Evolutionary conservation across 2,329 filamentous ascomycete genomes (phyloP).

Genomic region (Talaromyces marneffei): DNA sequence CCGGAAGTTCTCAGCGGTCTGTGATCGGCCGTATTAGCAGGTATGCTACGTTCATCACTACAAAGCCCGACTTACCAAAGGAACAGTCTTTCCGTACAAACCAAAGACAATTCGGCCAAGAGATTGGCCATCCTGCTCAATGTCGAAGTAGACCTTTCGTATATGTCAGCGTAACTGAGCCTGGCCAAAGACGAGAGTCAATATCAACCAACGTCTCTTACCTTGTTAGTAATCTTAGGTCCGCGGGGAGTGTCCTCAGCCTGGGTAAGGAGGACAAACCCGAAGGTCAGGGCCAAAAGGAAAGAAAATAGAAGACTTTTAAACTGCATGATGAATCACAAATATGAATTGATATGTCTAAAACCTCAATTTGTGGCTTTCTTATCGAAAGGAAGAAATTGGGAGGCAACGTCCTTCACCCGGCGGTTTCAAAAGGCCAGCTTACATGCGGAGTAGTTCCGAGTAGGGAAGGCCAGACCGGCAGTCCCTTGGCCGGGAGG

Average conservation of each 20-base stretch:
- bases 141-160: slow-evolving; percentile 58
- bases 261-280: slow-evolving; percentile 63
- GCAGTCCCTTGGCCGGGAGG: slow-evolving; percentile 18
- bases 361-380: not conserved
- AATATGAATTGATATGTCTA: not conserved
- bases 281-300: slow-evolving; percentile 66
- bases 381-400: slow-evolving; percentile 16
- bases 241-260: slow-evolving; percentile 62
- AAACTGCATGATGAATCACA: slow-evolving; percentile 27
- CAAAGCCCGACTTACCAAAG: slow-evolving; percentile 45
- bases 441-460: slow-evolving; percentile 13
- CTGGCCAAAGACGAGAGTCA: not conserved
- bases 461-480: slow-evolving; percentile 14
- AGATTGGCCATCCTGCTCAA: slow-evolving; percentile 57
- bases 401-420: not conserved
- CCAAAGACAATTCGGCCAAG: slow-evolving; percentile 58
- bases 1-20: slow-evolving; percentile 63
- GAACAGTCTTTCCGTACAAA: slow-evolving; percentile 62
- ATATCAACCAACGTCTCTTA: slow-evolving; percentile 23
- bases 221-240: slow-evolving; percentile 93
- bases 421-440: slow-evolving; percentile 10
- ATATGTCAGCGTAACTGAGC: not conserved
- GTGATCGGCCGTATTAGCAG: slow-evolving; percentile 8
- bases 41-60: not conserved
- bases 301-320: slow-evolving; percentile 51